Conservation (phyloP, 208 protist genomes). For the Perkinsela sp. region DNA sequence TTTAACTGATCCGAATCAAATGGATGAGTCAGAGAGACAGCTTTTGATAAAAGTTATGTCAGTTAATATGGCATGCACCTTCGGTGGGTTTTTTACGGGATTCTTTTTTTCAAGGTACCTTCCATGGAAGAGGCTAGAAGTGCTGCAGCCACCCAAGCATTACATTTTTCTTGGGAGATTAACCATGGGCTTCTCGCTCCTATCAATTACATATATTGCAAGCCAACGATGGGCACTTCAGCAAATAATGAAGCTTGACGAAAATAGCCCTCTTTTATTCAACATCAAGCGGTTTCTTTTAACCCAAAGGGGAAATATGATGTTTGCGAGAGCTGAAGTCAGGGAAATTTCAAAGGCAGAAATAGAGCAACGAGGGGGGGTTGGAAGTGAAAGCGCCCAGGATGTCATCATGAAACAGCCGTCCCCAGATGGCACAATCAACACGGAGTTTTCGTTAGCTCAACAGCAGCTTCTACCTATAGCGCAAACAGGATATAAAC, state of each 20-base stretch:
- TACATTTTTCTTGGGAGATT: neutral
- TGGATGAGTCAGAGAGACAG: neutral
- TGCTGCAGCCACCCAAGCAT: neutral
- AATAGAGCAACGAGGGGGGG: neutral
- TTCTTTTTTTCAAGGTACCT: neutral
- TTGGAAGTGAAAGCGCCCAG: neutral
- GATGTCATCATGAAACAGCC: neutral
- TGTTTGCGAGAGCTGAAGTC: neutral
- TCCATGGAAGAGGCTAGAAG: neutral
- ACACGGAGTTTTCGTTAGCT: neutral
- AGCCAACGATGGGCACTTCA: neutral
- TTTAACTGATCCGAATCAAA: neutral
- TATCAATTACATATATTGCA: neutral
- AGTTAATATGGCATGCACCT: neutral
- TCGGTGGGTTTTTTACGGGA: neutral
- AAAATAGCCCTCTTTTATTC: neutral
- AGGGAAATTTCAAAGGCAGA: neutral
- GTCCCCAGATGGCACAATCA: neutral
- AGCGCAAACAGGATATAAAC: slow-evolving; percentile 1
- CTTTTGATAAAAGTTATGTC: neutral
- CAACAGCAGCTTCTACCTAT: neutral
- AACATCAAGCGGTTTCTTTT: neutral
- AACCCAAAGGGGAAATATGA: neutral
- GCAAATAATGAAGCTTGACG: neutral
- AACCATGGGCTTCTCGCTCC: neutral